Base-by-base conservation (phyloP, 768 basidiomycete genomes). In the Chlorophyllum brunneum region DNA sequence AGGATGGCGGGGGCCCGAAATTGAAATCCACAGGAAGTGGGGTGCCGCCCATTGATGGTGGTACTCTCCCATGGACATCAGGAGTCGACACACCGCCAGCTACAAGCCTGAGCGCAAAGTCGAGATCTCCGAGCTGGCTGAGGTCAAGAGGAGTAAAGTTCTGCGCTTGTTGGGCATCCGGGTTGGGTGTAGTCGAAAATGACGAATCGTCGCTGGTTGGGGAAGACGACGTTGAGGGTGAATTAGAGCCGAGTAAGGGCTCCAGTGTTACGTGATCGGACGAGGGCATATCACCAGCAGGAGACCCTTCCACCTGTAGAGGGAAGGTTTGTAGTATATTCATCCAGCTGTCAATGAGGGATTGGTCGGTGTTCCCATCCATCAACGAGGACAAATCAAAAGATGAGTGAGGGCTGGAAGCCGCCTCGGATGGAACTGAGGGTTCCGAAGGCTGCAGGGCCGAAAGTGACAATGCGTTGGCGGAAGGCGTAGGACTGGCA, bases 331-430 rank as follows among this genome's bases (percentile, higher is more conserved):
- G 70, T n/a, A 81, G 65, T 42, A 77, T 71, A 45, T 69, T 72
- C 64, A 81, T 68, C 78, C 78, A 81, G 31, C 69, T 75, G 55
- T 81, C 75, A 54, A 78, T 71, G 9, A 72, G 60, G 18, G 67
- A 56, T 44, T 70, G 67, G 56, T 80, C 78, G 34, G 65, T 58
- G 11, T 56, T 56, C 27, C 55, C 55, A 38, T 38, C 22, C 5
- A 24, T 26, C 18, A 53, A 38, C 22, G 39, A 34, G 26, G 42
- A 15, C 11, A 22, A 2, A 16, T 30, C 22, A 6, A 30, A 29
- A 5, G 37, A 36, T 7, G 27, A 7, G 31, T 20, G 6, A 9
- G 27, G n/a, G 27, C n/a, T 23, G 27, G 26, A 9, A 30, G 9
- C 27, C 8, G 37, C 5, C 37, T 53, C 42, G n/a, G 43, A 16